Evolutionary conservation across 306 rosid genomes (phyloP).

Genomic region (Crotalaria pallida): DNA sequence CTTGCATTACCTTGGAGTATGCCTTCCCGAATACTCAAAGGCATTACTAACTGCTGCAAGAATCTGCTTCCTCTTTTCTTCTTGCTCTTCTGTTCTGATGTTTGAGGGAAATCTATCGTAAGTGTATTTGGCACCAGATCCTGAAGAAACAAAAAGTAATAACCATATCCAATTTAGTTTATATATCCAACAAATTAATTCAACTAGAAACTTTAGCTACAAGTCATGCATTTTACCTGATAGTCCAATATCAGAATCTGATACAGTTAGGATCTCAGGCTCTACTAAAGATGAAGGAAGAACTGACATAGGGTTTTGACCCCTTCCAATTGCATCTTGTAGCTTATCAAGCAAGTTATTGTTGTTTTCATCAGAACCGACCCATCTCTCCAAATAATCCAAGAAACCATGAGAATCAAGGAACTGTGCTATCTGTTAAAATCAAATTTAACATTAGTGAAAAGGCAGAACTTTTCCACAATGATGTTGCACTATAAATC

Average conservation of each 20-base stretch:
- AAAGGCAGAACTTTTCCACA: conserved; percentile 3
- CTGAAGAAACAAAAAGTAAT: conserved; percentile 38
- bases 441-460: conserved; percentile 21
- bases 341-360: conserved; percentile 88
- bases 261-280: conserved; percentile 87
- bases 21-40: conserved; percentile 72
- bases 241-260: conserved; percentile 66
- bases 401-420: conserved; percentile 89
- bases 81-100: conserved; percentile 78
- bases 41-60: conserved; percentile 82
- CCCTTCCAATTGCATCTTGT: conserved; percentile 98
- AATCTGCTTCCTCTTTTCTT: conserved; percentile 86
- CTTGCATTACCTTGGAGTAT: conserved; percentile 63
- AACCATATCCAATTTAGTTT: conserved; percentile 1
- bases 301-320: conserved; percentile 89
- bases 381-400: conserved; percentile 88
- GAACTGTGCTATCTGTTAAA: conserved; percentile 72
- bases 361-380: conserved; percentile 71
- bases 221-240: conserved; percentile 54
- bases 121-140: conserved; percentile 70
- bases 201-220: neutral
- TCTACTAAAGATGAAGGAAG: conserved; percentile 59
- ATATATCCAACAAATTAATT: neutral
- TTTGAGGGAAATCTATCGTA: conserved; percentile 86
- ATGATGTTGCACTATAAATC: neutral